Conservation (phyloP, 106 monocot genomes). For the Dendrobium chrysotoxum region DNA sequence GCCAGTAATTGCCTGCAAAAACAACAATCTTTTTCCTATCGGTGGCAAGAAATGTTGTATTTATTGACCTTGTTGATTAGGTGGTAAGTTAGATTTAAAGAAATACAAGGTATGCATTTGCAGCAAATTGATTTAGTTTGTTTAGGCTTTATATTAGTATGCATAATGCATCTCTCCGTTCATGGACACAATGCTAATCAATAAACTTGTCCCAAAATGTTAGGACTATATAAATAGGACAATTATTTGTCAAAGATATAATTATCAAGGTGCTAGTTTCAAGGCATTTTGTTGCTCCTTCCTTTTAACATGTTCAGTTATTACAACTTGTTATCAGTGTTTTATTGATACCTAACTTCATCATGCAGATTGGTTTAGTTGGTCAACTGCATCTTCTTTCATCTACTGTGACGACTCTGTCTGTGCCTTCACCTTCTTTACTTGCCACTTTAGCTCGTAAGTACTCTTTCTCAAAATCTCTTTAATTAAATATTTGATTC, state of each 20-base stretch:
- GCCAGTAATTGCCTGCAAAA: background rate
- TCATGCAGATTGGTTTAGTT: slow-evolving; percentile 78
- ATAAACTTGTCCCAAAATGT: background rate
- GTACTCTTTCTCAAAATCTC: slow-evolving; percentile 12
- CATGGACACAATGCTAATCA: background rate
- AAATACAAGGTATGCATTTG: background rate
- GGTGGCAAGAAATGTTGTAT: background rate
- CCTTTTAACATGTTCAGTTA: background rate
- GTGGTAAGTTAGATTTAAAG: background rate
- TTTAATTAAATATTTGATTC: background rate
- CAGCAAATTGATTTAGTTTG: background rate
- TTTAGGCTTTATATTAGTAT: background rate
- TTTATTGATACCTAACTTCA: slow-evolving; percentile 5
- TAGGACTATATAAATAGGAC: background rate
- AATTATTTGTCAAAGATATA: background rate
- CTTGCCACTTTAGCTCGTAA: slow-evolving; percentile 95
- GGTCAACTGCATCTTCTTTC: slow-evolving; percentile 99
- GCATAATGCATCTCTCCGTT: background rate
- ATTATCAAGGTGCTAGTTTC: background rate
- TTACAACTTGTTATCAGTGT: background rate
- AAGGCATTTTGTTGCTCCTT: background rate
- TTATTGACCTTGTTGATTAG: background rate
- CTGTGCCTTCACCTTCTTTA: slow-evolving; percentile 94
- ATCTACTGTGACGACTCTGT: slow-evolving; percentile 84
- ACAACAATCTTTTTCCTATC: background rate